Conservation (phyloP, 2,329 filamentous ascomycete genomes). For the Paraphaeosphaeria sporulosa region DNA sequence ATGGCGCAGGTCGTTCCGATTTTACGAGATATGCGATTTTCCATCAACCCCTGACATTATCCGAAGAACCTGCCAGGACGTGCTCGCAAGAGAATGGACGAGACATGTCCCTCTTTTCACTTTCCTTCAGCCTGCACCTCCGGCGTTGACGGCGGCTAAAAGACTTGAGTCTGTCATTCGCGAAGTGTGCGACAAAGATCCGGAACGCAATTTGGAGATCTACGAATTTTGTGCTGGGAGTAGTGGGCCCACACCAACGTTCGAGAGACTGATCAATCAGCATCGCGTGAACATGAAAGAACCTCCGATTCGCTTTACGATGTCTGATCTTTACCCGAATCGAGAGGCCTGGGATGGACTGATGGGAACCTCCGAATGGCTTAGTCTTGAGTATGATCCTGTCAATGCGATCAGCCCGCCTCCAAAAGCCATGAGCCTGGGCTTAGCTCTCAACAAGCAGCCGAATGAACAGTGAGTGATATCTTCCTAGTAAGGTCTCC, state of each 20-base stretch:
- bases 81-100: constrained; percentile 70
- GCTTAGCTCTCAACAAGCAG: not conserved
- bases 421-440: constrained; percentile 30
- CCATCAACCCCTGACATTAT: constrained; percentile 47
- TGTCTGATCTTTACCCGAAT: constrained; percentile 52
- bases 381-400: constrained; percentile 66
- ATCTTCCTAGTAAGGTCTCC: not conserved
- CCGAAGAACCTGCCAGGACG: constrained; percentile 69
- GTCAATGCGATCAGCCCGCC: constrained; percentile 72
- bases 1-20: not conserved
- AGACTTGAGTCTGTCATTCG: constrained; percentile 12
- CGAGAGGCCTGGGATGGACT: constrained; percentile 45
- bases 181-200: constrained; percentile 12
- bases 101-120: constrained; percentile 50
- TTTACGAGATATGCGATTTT: constrained; percentile 14
- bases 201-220: constrained; percentile 63
- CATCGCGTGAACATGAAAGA: constrained; percentile 24
- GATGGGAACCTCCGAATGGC: constrained; percentile 47
- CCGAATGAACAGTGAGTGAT: not conserved
- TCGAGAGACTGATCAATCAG: constrained; percentile 45
- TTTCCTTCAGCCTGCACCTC: constrained; percentile 45
- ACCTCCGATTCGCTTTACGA: constrained; percentile 45
- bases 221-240: constrained; percentile 80
- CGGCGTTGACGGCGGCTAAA: constrained; percentile 12
- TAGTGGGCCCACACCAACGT: constrained; percentile 71